A percentile compares a stretch with the other conserved stretches of the same genome.
Evolutionary conservation across 1,284 basidiomycete genomes (phyloP).

Genomic region (Trichosporon asahii): DNA sequence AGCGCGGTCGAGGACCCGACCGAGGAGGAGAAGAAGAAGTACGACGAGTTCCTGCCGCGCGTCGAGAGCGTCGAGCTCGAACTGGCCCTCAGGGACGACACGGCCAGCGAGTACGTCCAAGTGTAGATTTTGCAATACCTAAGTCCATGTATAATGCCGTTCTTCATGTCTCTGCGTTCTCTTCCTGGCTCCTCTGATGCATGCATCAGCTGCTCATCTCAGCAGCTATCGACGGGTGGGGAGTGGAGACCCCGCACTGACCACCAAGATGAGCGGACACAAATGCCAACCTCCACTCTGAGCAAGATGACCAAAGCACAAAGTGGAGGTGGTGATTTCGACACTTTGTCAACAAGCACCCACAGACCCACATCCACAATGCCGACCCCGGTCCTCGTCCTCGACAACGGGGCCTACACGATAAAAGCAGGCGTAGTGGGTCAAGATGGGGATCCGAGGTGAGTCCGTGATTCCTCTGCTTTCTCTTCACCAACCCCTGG

Average conservation of each 20-base stretch:
- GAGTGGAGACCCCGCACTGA: neutral
- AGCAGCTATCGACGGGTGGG: neutral
- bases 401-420: constrained; percentile 79
- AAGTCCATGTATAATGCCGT: constrained; percentile 3
- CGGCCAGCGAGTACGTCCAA: neutral
- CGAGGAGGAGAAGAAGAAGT: constrained; percentile 3
- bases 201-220: neutral
- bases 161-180: neutral
- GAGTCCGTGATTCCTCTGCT: constrained; percentile 7
- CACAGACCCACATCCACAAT: too few species aligned
- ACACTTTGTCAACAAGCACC: constrained; percentile 2
- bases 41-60: neutral
- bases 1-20: constrained; percentile 6
- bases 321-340: constrained; percentile 7
- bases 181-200: neutral
- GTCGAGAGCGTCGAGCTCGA: constrained; percentile 9
- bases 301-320: neutral
- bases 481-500: too few species aligned
- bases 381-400: constrained; percentile 58
- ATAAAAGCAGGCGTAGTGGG: constrained; percentile 68
- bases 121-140: neutral
- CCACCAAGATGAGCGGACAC: neutral
- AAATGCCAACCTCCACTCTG: neutral
- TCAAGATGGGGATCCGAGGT: constrained; percentile 45
- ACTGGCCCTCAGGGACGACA: neutral